Conservation (phyloP, 176 grass and related monocot species). For the Carex pumila region DNA sequence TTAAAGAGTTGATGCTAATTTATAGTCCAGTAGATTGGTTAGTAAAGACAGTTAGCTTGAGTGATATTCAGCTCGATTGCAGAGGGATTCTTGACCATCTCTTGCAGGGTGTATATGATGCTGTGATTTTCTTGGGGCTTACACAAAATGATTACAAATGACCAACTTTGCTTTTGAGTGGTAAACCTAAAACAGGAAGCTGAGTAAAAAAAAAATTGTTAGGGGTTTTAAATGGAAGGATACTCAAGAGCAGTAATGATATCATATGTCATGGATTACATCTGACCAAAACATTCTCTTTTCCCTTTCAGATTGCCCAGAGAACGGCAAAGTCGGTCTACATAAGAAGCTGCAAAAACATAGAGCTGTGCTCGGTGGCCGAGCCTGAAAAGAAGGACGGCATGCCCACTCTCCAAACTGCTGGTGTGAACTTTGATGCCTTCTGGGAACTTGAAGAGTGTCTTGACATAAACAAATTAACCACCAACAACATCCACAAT, state of each 20-base stretch:
- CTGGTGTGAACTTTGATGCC: slow-evolving; percentile 59
- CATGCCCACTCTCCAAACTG: slow-evolving; percentile 29
- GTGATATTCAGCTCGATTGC: not conserved
- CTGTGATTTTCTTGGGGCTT: not conserved
- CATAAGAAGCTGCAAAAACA: slow-evolving; percentile 48
- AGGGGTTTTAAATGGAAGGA: not conserved
- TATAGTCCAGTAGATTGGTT: not conserved
- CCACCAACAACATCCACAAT: slow-evolving; percentile 53
- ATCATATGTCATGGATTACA: not conserved
- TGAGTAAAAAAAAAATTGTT: not conserved
- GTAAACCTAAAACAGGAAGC: not conserved
- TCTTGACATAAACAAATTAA: slow-evolving; percentile 26
- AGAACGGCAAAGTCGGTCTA: slow-evolving; percentile 49
- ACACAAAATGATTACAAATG: slow-evolving; percentile 1
- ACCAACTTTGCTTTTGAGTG: not conserved
- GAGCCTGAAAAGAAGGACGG: not conserved
- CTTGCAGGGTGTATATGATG: not conserved
- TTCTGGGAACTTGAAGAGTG: slow-evolving; percentile 50
- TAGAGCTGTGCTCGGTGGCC: slow-evolving; percentile 31
- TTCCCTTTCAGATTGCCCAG: slow-evolving; percentile 60
- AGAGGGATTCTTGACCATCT: not conserved
- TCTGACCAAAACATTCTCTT: slow-evolving; percentile 2
- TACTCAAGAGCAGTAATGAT: not conserved
- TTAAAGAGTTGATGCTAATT: not conserved
- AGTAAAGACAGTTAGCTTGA: not conserved